phyloP scores from a whole-genome alignment of 306 rosid genomes.

The Rosa rugosa region DNA sequence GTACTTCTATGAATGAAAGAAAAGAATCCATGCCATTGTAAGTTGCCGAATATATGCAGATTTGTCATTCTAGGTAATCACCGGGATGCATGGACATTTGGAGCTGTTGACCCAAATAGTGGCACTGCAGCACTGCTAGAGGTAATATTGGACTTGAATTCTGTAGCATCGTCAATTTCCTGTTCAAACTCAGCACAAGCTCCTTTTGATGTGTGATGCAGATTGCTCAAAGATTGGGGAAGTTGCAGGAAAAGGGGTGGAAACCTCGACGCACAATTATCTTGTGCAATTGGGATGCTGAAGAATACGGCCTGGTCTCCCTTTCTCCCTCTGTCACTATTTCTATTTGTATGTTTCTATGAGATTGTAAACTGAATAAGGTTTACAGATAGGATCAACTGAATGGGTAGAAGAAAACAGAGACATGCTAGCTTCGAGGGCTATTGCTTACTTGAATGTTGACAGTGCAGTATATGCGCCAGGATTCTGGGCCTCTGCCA shows the following conservation, averaged over 20 bases:
- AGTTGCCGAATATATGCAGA: slow-evolving; percentile 40
- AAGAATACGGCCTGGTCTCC: slow-evolving; percentile 70
- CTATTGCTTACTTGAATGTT: slow-evolving; percentile 74
- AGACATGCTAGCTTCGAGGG: slow-evolving; percentile 65
- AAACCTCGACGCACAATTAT: slow-evolving; percentile 71
- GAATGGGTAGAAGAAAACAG: slow-evolving; percentile 86
- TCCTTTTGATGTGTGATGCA: slow-evolving; percentile 27
- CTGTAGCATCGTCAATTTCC: slow-evolving; percentile 2
- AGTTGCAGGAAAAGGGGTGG: slow-evolving; percentile 67
- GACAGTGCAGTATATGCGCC: slow-evolving; percentile 56
- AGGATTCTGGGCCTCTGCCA: slow-evolving; percentile 49
- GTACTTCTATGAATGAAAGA: neutral
- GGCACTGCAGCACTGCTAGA: slow-evolving; percentile 74
- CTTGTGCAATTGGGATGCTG: slow-evolving; percentile 83
- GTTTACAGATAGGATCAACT: slow-evolving; percentile 64
- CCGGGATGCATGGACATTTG: slow-evolving; percentile 85
- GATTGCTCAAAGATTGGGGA: slow-evolving; percentile 59
- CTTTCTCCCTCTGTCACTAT: slow-evolving; percentile 24
- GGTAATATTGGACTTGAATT: slow-evolving; percentile 35
- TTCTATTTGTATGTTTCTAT: neutral
- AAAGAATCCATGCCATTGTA: neutral
- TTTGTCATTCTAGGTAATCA: slow-evolving; percentile 75
- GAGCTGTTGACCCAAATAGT: slow-evolving; percentile 84
- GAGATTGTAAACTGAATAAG: slow-evolving; percentile 11
- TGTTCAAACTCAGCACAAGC: slow-evolving; percentile 9